Conservation (phyloP, 2,329 filamentous ascomycete genomes). For the Torrubiellomyces zombiae region DNA sequence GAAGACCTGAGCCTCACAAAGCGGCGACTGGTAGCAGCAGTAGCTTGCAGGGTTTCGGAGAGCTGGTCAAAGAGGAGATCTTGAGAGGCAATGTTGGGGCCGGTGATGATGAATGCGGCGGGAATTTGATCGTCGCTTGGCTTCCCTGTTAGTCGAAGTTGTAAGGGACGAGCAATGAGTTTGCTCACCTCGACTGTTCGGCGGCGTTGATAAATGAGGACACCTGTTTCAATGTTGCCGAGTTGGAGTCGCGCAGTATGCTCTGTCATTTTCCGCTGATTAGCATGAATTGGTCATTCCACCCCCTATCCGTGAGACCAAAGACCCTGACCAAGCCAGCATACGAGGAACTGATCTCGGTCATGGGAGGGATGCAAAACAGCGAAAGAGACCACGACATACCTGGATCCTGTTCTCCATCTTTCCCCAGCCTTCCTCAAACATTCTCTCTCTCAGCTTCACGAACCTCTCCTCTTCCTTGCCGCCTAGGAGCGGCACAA, state of each 20-base stretch:
- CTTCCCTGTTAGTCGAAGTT: neutral
- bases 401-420: slow-evolving; percentile 47
- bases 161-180: neutral
- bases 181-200: slow-evolving; percentile 14
- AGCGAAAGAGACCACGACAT: too few species aligned
- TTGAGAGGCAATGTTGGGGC: slow-evolving; percentile 63
- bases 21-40: slow-evolving; percentile 30
- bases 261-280: slow-evolving; percentile 25
- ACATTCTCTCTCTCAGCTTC: slow-evolving; percentile 39
- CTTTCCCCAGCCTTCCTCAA: slow-evolving; percentile 44
- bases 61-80: slow-evolving; percentile 58
- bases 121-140: slow-evolving; percentile 35
- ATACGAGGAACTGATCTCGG: too few species aligned
- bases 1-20: slow-evolving; percentile 53
- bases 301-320: neutral
- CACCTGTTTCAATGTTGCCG: slow-evolving; percentile 41
- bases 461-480: slow-evolving; percentile 32
- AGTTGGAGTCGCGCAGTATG: slow-evolving; percentile 43
- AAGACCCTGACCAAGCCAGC: too few species aligned
- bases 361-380: neutral
- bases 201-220: slow-evolving; percentile 33
- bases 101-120: slow-evolving; percentile 58
- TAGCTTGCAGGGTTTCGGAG: slow-evolving; percentile 32
- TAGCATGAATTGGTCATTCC: too few species aligned
- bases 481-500: slow-evolving; percentile 37